These are phyloP conservation scores for Aspergillus cristatus DNA, from an alignment of 495 filamentous ascomycete genomes.

Conservation along the genomic window DNA sequence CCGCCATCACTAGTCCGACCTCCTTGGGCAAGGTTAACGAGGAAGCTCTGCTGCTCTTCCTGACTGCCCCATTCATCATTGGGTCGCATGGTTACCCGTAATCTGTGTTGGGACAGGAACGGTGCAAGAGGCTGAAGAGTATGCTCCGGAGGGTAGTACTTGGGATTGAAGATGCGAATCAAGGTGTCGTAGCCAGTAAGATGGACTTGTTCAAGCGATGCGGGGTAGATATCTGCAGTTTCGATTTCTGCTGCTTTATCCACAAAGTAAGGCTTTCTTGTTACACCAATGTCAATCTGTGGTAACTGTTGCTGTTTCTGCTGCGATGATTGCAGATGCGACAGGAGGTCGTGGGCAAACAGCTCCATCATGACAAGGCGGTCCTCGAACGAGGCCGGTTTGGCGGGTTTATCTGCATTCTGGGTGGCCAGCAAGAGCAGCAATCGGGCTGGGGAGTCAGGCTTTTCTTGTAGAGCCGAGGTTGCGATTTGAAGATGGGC, in stretches of 20 bases:
- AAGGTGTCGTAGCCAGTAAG: constrained; percentile 84
- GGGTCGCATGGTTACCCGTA: constrained; percentile 65
- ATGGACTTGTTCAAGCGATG: constrained; percentile 55
- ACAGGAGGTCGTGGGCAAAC: constrained; percentile 57
- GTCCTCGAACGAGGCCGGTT: constrained; percentile 73
- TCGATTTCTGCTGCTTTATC: constrained; percentile 72
- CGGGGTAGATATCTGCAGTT: constrained; percentile 39
- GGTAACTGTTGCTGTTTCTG: constrained; percentile 14
- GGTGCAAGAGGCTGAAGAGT: constrained; percentile 48
- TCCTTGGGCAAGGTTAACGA: constrained; percentile 43
- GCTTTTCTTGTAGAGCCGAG: constrained; percentile 47
- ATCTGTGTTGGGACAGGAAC: constrained; percentile 59
- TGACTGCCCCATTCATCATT: constrained; percentile 55
- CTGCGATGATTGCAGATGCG: constrained; percentile 15
- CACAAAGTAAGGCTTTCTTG: constrained; percentile 72
- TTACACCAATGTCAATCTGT: constrained; percentile 69
- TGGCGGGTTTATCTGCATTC: constrained; percentile 88
- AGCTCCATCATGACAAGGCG: constrained; percentile 79
- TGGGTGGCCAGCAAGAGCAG: constrained; percentile 78
- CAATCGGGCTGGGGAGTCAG: constrained; percentile 40
- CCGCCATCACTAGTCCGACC: constrained; percentile 48
- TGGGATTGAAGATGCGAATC: constrained; percentile 69
- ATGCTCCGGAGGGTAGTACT: constrained; percentile 64
- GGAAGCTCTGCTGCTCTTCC: constrained; percentile 50
- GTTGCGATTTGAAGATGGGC: constrained; percentile 72